A percentile compares a stretch with the other conserved stretches of the same genome.
phyloP scores from a whole-genome alignment of 192 early-diverging fungal genomes.

The Mortierella hygrophila region DNA sequence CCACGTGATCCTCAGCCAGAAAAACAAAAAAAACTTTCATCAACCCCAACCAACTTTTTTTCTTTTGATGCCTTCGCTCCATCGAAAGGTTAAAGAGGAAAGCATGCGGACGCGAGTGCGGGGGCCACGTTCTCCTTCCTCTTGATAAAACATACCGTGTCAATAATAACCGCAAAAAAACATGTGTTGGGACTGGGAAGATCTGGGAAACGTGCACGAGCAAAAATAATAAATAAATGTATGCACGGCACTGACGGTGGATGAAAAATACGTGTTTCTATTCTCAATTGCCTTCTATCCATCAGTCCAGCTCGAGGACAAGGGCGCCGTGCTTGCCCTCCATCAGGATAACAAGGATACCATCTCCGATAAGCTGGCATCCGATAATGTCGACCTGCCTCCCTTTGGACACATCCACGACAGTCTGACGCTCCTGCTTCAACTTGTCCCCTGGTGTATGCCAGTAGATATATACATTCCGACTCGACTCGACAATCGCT shows the following conservation, averaged over 20 bases:
- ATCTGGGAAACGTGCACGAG: conserved; percentile 11
- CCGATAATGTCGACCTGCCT: conserved; percentile 62
- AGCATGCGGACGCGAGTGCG: not conserved
- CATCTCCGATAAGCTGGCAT: conserved; percentile 58
- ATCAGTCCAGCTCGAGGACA: conserved; percentile 28
- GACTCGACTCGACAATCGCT: conserved; percentile 64
- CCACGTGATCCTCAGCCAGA: not conserved
- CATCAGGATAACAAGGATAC: conserved; percentile 58
- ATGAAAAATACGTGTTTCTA: not conserved
- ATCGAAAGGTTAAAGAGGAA: not conserved
- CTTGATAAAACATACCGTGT: not conserved
- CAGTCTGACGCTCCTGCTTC: conserved; percentile 52
- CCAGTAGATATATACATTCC: conserved; percentile 66
- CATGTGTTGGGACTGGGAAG: conserved; percentile 7
- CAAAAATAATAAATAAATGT: not conserved
- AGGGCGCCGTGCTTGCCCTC: conserved; percentile 46
- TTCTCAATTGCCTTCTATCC: not conserved
- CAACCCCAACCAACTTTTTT: conserved; percentile 4
- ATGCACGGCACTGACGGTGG: too few relatives aligned
- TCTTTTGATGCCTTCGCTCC: not conserved
- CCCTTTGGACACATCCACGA: conserved; percentile 62
- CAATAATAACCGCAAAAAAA: not conserved
- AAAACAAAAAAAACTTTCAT: not conserved
- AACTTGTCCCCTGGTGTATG: conserved; percentile 42
- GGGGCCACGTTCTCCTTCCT: not conserved